Evolutionary conservation across 495 filamentous ascomycete genomes (phyloP).

Genomic region (Daldinia bambusicola): DNA sequence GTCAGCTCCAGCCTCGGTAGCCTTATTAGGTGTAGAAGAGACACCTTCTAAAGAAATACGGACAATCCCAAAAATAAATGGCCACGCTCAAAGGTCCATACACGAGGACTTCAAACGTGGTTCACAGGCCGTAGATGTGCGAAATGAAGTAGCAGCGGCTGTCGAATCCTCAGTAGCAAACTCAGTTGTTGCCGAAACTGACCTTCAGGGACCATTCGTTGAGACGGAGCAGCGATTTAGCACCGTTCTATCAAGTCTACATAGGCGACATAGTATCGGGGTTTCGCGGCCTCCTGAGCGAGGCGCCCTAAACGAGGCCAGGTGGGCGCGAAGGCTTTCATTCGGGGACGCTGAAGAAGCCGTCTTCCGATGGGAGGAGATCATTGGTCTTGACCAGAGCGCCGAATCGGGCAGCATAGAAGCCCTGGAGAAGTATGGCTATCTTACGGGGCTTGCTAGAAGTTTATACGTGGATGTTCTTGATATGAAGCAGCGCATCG

Average conservation of each 20-base stretch:
- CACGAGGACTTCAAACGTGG: conserved; percentile 38
- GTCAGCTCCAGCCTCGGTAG: conserved; percentile 35
- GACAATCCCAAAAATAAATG: conserved; percentile 16
- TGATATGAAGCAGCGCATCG: conserved; percentile 61
- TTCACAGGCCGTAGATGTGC: conserved; percentile 28
- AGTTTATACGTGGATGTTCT: conserved; percentile 64
- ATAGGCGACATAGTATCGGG: conserved; percentile 62
- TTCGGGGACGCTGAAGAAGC: conserved; percentile 92
- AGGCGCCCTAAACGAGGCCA: conserved; percentile 61
- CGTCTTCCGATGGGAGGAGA: conserved; percentile 74
- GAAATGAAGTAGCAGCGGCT: conserved; percentile 35
- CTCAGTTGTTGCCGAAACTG: conserved; percentile 58
- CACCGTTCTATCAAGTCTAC: conserved; percentile 45
- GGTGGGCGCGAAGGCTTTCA: conserved; percentile 83
- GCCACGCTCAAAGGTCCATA: conserved; percentile 25
- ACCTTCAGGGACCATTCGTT: conserved; percentile 54
- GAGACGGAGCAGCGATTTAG: conserved; percentile 49
- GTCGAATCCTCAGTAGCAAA: conserved; percentile 52
- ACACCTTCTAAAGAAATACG: conserved; percentile 26
- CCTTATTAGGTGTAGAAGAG: conserved; percentile 26
- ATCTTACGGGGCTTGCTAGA: conserved; percentile 67
- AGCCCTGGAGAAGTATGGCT: conserved; percentile 48
- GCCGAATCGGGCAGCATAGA: conserved; percentile 21
- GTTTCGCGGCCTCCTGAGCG: conserved; percentile 46
- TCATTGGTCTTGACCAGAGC: conserved; percentile 50